Percentiles rank a stretch among this genome's conserved stretches.
Evolutionary conservation across 257 asterid genomes (phyloP).

Genomic region (Forsythia suspensa): DNA sequence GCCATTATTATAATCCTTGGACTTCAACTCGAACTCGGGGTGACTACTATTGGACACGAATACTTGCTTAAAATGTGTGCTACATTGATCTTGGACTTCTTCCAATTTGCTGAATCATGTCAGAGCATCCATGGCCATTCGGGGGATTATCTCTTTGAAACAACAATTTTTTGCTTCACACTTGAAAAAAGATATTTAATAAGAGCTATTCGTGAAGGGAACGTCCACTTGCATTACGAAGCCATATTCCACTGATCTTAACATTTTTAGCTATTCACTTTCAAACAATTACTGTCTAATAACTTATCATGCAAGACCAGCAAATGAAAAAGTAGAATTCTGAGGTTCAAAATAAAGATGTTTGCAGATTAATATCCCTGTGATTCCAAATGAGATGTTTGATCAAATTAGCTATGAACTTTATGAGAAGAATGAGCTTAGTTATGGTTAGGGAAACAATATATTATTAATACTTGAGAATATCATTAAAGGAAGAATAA

Average conservation of each 20-base stretch:
- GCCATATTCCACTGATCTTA: not conserved
- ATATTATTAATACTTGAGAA: not conserved
- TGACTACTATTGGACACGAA: no score
- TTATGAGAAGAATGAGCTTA: not conserved
- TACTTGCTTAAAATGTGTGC: not conserved
- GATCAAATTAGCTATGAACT: not conserved
- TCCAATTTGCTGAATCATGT: not conserved
- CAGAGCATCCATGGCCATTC: not conserved
- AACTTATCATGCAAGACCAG: not conserved
- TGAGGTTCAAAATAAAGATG: not conserved
- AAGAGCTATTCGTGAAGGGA: not conserved
- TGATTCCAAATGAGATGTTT: not conserved
- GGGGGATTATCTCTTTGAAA: not conserved
- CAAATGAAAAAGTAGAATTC: not conserved
- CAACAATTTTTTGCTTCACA: not conserved
- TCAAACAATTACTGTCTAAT: not conserved
- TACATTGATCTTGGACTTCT: not conserved
- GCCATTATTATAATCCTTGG: no score
- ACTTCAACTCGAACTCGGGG: no score
- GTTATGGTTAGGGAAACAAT: not conserved
- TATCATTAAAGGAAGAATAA: not conserved
- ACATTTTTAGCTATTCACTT: not conserved
- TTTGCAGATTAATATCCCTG: not conserved
- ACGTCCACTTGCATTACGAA: not conserved
- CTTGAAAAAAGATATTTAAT: not conserved